phyloP scores from a whole-genome alignment of 352 stramenopile species.

The Phytophthora hybrid region DNA sequence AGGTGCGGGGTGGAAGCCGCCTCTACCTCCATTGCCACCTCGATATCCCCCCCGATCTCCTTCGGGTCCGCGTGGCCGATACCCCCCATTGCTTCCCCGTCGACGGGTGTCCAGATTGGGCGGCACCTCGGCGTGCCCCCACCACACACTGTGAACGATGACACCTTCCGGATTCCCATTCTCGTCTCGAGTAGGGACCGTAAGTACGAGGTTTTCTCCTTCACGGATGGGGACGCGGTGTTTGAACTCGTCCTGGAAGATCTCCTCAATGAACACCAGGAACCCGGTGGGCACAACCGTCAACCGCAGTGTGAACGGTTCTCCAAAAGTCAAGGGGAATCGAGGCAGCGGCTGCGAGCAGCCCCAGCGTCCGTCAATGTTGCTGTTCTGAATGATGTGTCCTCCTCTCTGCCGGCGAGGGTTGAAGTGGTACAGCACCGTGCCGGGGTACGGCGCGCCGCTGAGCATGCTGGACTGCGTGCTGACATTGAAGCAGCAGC shows the following conservation, averaged over 20 bases:
- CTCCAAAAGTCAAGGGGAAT: conserved; percentile 77
- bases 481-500: conserved; percentile 84
- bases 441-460: conserved; percentile 74
- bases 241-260: conserved; percentile 87
- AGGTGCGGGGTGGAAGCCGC: conserved; percentile 60
- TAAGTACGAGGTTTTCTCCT: conserved; percentile 82
- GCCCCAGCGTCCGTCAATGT: conserved; percentile 82
- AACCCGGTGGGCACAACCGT: conserved; percentile 79
- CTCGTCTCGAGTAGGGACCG: conserved; percentile 78
- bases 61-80: conserved; percentile 47
- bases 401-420: conserved; percentile 68
- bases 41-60: conserved; percentile 54
- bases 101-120: conserved; percentile 69
- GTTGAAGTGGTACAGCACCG: conserved; percentile 86
- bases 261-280: conserved; percentile 81
- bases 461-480: conserved; percentile 78
- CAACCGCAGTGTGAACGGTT: conserved; percentile 80
- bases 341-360: conserved; percentile 70
- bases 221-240: conserved; percentile 87
- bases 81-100: conserved; percentile 46
- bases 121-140: conserved; percentile 80
- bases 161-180: conserved; percentile 78
- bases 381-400: conserved; percentile 85
- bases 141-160: conserved; percentile 85
- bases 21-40: conserved; percentile 36